These are phyloP conservation scores for Fusarium liriodendri DNA, from an alignment of 2,329 filamentous ascomycete genomes.

Conservation along the genomic window DNA sequence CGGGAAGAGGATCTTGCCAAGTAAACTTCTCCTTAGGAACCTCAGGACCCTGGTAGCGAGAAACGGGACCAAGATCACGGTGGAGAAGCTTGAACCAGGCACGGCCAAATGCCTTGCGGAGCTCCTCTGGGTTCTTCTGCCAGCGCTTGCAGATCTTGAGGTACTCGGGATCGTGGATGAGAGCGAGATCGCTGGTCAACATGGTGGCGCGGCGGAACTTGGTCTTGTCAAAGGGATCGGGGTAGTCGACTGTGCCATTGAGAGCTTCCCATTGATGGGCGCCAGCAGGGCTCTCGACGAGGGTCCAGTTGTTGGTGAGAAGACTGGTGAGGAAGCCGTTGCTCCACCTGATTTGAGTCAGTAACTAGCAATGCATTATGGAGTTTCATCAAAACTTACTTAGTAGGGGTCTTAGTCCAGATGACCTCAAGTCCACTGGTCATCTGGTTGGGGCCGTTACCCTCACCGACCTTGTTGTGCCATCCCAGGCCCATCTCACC, in stretches of 20 bases:
- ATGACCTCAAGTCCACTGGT: conserved; percentile 82
- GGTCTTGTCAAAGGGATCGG: conserved; percentile 75
- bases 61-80: conserved; percentile 79
- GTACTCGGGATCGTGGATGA: conserved; percentile 77
- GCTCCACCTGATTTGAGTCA: conserved; percentile 65
- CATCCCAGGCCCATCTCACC: conserved; percentile 79
- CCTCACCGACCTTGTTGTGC: conserved; percentile 71
- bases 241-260: conserved; percentile 73
- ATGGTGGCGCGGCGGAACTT: conserved; percentile 82
- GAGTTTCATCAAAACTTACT: conserved; percentile 47
- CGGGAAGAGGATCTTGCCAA: conserved; percentile 81
- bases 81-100: conserved; percentile 89
- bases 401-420: conserved; percentile 80
- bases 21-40: conserved; percentile 74
- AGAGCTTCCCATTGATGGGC: conserved; percentile 85
- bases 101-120: conserved; percentile 75
- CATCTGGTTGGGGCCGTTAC: conserved; percentile 79
- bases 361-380: neutral
- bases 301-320: conserved; percentile 83
- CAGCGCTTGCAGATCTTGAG: conserved; percentile 81
- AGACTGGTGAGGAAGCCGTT: conserved; percentile 80
- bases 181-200: conserved; percentile 79
- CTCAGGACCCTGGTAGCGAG: conserved; percentile 80
- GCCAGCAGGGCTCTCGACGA: conserved; percentile 79
- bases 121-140: conserved; percentile 74